Percentiles rank a stretch among this genome's conserved stretches.
Conservation (phyloP, 176 grass and related monocot genomes). For the maize (Zea mays) region Zm-B73-REFERENCE-NAM-5.0 NC_050097.1:20692501-20693000, state of each 20-base stretch:
- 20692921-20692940: not conserved
- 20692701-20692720: not conserved
- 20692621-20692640: not conserved
- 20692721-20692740: no score
- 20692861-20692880: not conserved
- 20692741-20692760: not conserved
- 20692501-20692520: not conserved
- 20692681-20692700: not conserved
- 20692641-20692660: slow-evolving; percentile 22
- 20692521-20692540: slow-evolving; percentile 23
- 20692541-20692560: not conserved
- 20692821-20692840: not conserved
- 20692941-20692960: no score
- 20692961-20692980: no score
- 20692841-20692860: slow-evolving; percentile 21
- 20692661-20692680: not conserved
- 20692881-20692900: not conserved
- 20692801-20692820: slow-evolving; percentile 31
- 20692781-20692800: slow-evolving; percentile 27
- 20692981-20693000: slow-evolving; percentile 23
- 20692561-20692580: slow-evolving; percentile 17
- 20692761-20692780: slow-evolving; percentile 10
- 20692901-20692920: not conserved
- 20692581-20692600: not conserved
- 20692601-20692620: not conserved